A percentile compares a stretch with the other conserved stretches of the same genome.
Conservation (phyloP, 306 rosid species). For the Vicia faba region DNA sequence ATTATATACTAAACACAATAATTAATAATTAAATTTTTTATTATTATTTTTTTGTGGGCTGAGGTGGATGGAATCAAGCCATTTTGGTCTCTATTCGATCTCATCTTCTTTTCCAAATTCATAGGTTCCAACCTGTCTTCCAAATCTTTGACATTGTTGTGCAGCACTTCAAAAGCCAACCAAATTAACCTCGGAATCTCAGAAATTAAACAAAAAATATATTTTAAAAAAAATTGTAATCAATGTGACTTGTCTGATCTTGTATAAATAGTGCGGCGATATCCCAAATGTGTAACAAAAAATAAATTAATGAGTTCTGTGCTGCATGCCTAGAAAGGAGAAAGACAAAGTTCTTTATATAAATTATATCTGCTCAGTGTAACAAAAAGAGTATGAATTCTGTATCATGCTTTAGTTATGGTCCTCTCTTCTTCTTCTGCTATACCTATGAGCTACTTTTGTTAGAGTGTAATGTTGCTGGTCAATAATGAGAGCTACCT, state of each 20-base stretch:
- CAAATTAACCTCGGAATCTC: constrained; percentile 43
- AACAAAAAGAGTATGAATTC: not conserved
- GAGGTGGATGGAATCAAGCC: constrained; percentile 28
- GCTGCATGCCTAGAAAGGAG: constrained; percentile 38
- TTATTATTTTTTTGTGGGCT: not conserved
- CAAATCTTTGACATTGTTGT: constrained; percentile 46
- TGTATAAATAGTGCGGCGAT: not conserved
- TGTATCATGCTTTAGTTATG: constrained; percentile 36
- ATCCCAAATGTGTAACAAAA: not conserved
- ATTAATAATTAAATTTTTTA: not conserved
- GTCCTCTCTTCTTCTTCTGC: constrained; percentile 30
- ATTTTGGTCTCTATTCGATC: constrained; percentile 34
- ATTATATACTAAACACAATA: not conserved
- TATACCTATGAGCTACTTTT: constrained; percentile 26
- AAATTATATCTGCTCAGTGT: constrained; percentile 2
- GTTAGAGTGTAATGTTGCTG: constrained; percentile 41
- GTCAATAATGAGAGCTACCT: constrained; percentile 63
- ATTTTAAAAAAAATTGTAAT: not conserved
- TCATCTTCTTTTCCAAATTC: constrained; percentile 36
- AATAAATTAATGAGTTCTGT: constrained; percentile 5
- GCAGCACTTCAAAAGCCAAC: constrained; percentile 34
- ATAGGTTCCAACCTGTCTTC: constrained; percentile 64
- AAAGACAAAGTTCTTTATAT: constrained; percentile 7
- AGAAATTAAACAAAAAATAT: constrained; percentile 3
- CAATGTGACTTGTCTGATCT: not conserved